Percentiles rank a stretch among this genome's conserved stretches.
phyloP scores from a whole-genome alignment of 1,139 yeast genomes.

The Martiniozyma asiatica region DNA sequence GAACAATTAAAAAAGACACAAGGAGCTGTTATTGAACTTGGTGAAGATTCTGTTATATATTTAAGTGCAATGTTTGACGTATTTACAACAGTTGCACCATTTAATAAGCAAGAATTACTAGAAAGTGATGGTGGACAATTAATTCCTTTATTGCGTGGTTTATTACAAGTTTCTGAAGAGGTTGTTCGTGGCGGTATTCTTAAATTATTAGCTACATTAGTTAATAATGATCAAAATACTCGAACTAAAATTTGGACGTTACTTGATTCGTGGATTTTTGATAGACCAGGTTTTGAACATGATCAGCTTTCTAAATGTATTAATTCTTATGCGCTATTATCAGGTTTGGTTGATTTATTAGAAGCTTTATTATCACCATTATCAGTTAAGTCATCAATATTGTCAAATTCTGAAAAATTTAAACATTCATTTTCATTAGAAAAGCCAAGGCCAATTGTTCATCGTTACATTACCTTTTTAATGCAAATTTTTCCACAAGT shows the following conservation, averaged over 20 bases:
- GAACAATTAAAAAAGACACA: slow-evolving; percentile 9
- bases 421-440: slow-evolving; percentile 48
- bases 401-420: slow-evolving; percentile 30
- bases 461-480: slow-evolving; percentile 72
- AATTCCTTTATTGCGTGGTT: slow-evolving; percentile 14
- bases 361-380: slow-evolving; percentile 27
- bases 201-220: slow-evolving; percentile 39
- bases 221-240: slow-evolving; percentile 13
- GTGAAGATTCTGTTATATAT: slow-evolving; percentile 72
- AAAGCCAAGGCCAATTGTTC: slow-evolving; percentile 59
- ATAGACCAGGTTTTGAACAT: no score
- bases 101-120: slow-evolving; percentile 26
- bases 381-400: slow-evolving; percentile 19
- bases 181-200: slow-evolving; percentile 40
- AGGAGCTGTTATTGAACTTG: slow-evolving; percentile 38
- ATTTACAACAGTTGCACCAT: slow-evolving; percentile 35
- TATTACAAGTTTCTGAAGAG: slow-evolving; percentile 3
- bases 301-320: slow-evolving; percentile 7
- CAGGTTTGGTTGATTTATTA: slow-evolving; percentile 48
- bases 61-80: slow-evolving; percentile 60
- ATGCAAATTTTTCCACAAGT: slow-evolving; percentile 51
- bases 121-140: slow-evolving; percentile 23
- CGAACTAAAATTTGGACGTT: slow-evolving; percentile 52
- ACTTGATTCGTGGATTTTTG: slow-evolving; percentile 65
- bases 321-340: slow-evolving; percentile 4